These are phyloP conservation scores for Juglanconis sp. DNA, from an alignment of 2,329 filamentous ascomycete genomes.

Conservation along the genomic window DNA sequence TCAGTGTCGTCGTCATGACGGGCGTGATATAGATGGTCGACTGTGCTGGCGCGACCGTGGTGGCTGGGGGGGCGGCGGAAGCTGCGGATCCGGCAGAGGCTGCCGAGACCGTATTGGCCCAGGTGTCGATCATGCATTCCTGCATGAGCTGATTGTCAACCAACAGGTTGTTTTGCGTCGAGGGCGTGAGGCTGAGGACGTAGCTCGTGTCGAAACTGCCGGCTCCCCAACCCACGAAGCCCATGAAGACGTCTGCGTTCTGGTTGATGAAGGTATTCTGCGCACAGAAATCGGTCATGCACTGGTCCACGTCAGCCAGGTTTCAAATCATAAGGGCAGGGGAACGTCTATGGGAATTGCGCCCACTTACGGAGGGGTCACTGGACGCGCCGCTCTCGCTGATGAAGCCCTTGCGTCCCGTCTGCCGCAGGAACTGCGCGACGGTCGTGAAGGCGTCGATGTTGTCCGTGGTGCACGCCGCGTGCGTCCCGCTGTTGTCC, in stretches of 20 bases:
- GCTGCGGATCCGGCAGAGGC: neutral
- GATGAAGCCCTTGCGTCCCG: conserved; percentile 47
- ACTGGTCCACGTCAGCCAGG: conserved; percentile 27
- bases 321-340: neutral
- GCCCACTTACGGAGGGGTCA: conserved; percentile 33
- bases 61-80: neutral
- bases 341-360: neutral
- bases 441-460: conserved; percentile 45
- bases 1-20: conserved; percentile 2
- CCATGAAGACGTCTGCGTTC: conserved; percentile 45
- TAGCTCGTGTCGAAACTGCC: conserved; percentile 42
- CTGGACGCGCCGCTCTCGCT: conserved; percentile 51
- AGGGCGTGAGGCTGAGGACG: conserved; percentile 41
- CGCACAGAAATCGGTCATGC: conserved; percentile 41
- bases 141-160: conserved; percentile 41
- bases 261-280: conserved; percentile 44
- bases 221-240: conserved; percentile 45
- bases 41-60: neutral
- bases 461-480: conserved; percentile 50
- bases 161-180: conserved; percentile 27
- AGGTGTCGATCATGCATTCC: conserved; percentile 39
- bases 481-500: conserved; percentile 49
- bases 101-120: conserved; percentile 18
- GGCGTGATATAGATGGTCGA: conserved; percentile 4
- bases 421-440: conserved; percentile 43